phyloP scores from a whole-genome alignment of 148 eudicot genomes.

The Rhododendron mucronatum region DNA sequence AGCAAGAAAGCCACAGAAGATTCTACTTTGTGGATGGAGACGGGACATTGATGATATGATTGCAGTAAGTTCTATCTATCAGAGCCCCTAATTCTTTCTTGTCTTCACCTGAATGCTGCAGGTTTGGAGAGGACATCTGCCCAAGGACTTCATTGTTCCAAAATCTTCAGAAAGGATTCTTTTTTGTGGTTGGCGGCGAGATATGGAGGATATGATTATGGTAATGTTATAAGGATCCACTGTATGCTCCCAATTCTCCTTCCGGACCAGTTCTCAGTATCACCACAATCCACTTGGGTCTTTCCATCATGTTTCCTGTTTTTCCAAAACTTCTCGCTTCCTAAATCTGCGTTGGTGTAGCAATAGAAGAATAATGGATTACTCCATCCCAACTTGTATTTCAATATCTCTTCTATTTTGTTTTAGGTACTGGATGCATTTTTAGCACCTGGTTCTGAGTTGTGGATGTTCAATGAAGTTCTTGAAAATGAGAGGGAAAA shows the following conservation, averaged over 20 bases:
- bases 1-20: slow-evolving; percentile 66
- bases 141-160: slow-evolving; percentile 33
- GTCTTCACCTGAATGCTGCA: slow-evolving; percentile 52
- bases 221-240: slow-evolving; percentile 32
- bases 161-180: slow-evolving; percentile 49
- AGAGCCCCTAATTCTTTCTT: slow-evolving; percentile 44
- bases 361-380: slow-evolving; percentile 1
- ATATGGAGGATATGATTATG: slow-evolving; percentile 63
- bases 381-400: neutral
- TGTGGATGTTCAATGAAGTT: slow-evolving; percentile 65
- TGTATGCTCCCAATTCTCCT: slow-evolving; percentile 16
- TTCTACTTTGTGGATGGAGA: slow-evolving; percentile 70
- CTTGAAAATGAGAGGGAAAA: slow-evolving; percentile 45
- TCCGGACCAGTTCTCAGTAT: slow-evolving; percentile 3
- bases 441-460: slow-evolving; percentile 50
- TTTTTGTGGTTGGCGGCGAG: slow-evolving; percentile 63
- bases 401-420: slow-evolving; percentile 2
- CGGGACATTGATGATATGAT: slow-evolving; percentile 70
- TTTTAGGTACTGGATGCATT: slow-evolving; percentile 57
- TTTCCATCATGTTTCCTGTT: neutral
- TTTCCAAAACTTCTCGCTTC: neutral
- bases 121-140: slow-evolving; percentile 52
- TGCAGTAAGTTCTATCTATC: slow-evolving; percentile 48
- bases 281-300: neutral
- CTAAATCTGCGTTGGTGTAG: slow-evolving; percentile 1